Base-by-base conservation (phyloP, 2,329 filamentous ascomycete genomes). In the Trichoderma arundinaceum region DNA sequence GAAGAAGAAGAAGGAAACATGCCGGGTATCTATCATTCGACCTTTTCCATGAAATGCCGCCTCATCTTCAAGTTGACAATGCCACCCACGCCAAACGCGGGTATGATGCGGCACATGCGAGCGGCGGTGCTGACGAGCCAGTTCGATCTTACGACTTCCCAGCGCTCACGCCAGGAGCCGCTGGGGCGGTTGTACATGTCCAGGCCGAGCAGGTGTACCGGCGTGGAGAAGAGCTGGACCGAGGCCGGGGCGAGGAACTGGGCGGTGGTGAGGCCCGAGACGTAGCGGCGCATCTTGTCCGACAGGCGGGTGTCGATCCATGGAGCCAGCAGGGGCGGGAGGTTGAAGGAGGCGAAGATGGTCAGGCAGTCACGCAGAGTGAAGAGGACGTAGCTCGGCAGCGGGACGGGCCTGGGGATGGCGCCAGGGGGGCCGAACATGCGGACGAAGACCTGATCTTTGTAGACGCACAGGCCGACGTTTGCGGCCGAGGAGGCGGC, bases 311-410 rank as follows among this genome's bases (percentile, higher is more conserved):
- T 78, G 13, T 84, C 86, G 19, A 97, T 80, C 6, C 81, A 77
- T 0, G 92, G 92, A 0, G 91, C 92, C 9, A 97, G 82, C 1
- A 95, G 74, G 0, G 92, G 86, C 0, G 94, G 94, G 2, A 97
- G 81, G 75, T 97, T 97, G 84, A 97, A 98, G 12, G 88, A 92
- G 4, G 92, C 92, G 76, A 96, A 96, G 72, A 97, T 93, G 59
- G 94, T 97, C 68, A 96, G 80, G 78, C 90, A 92, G 79, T 97
- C 94, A 71, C 94, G 88, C 64, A 90, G 74, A 3, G 91, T 88
- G 81, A 97, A 97, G 65, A 97, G 86, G 0, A 84, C 81, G 78
- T 93, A 95, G 8, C 89, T 91, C 1, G 90, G 82, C 38, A 87
- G 78, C 0, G 91, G 88, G 0, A 96, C 90, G 32, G 83, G 78